phyloP scores from a whole-genome alignment of 257 asterid genomes.

The Echites panduratus region DNA sequence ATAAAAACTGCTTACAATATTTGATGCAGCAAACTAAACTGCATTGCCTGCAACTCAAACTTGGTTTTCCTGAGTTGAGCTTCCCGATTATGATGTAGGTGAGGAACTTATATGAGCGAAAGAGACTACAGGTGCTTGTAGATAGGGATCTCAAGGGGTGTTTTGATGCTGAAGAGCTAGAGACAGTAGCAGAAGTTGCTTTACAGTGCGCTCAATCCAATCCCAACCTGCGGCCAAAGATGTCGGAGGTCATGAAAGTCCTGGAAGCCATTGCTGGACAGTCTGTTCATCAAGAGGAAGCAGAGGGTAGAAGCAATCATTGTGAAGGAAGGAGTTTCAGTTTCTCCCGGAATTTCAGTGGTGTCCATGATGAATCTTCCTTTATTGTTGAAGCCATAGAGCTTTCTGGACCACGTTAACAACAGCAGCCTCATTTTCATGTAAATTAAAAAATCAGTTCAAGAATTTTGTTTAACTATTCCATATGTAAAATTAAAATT shows the following conservation, averaged over 20 bases:
- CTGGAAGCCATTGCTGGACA: conserved; percentile 55
- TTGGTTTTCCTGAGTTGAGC: not conserved
- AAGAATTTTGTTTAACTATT: not conserved
- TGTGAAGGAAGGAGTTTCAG: conserved; percentile 51
- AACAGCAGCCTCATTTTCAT: not conserved
- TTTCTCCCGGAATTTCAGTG: conserved; percentile 55
- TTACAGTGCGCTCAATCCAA: conserved; percentile 61
- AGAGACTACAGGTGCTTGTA: conserved; percentile 56
- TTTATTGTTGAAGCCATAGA: conserved; percentile 76
- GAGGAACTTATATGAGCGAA: conserved; percentile 47
- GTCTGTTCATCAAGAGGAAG: conserved; percentile 32
- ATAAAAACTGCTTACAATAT: not conserved
- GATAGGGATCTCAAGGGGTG: conserved; percentile 67
- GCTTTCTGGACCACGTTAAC: conserved; percentile 84
- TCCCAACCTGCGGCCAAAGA: conserved; percentile 66
- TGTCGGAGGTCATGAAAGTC: conserved; percentile 60
- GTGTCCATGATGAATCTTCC: conserved; percentile 59
- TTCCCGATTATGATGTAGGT: conserved; percentile 35
- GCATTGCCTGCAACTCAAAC: not conserved
- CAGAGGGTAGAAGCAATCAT: conserved; percentile 40
- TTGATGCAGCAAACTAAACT: not conserved
- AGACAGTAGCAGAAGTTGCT: conserved; percentile 55
- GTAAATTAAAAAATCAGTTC: not conserved
- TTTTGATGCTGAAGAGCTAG: conserved; percentile 48
- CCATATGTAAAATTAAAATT: not conserved